phyloP scores from a whole-genome alignment of 345 rosid genomes.

The Turritis glabra region DNA sequence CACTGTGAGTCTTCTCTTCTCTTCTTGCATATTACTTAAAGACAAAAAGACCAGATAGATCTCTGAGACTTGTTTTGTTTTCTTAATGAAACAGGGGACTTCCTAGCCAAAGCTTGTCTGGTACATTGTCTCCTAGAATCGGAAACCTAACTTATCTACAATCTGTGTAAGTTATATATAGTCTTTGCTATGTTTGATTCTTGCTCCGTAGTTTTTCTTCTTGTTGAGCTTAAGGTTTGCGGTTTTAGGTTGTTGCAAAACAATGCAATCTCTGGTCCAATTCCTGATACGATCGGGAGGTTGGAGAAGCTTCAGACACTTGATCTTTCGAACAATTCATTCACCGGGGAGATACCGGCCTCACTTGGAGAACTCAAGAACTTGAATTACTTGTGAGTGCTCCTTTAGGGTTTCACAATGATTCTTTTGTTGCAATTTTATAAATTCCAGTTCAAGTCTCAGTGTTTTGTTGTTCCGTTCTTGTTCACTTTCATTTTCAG shows the following conservation, averaged over 20 bases:
- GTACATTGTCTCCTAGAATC: slow-evolving; percentile 79
- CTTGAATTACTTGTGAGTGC: slow-evolving; percentile 83
- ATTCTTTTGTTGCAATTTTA: neutral
- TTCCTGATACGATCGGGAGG: slow-evolving; percentile 81
- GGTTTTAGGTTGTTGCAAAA: slow-evolving; percentile 86
- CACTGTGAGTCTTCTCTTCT: slow-evolving; percentile 62
- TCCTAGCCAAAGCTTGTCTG: slow-evolving; percentile 96
- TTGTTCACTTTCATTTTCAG: slow-evolving; percentile 41
- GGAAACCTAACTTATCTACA: slow-evolving; percentile 85
- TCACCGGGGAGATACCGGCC: slow-evolving; percentile 70
- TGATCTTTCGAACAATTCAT: slow-evolving; percentile 88
- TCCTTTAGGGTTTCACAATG: neutral
- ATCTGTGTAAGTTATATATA: slow-evolving; percentile 66
- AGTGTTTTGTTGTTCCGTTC: neutral
- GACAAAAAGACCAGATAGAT: neutral
- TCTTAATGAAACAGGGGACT: slow-evolving; percentile 62
- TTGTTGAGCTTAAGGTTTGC: slow-evolving; percentile 19
- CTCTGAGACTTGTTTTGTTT: slow-evolving; percentile 20
- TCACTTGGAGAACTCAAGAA: slow-evolving; percentile 76
- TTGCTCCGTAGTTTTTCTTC: slow-evolving; percentile 1
- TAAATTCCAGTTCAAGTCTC: slow-evolving; percentile 9
- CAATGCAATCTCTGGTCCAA: slow-evolving; percentile 80
- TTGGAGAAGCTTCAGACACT: slow-evolving; percentile 85
- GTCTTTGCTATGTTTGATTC: slow-evolving; percentile 6
- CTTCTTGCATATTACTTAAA: neutral